Evolutionary conservation across 2,329 filamentous ascomycete species (phyloP).

Genomic region (Trichocomaceae sp.): DNA sequence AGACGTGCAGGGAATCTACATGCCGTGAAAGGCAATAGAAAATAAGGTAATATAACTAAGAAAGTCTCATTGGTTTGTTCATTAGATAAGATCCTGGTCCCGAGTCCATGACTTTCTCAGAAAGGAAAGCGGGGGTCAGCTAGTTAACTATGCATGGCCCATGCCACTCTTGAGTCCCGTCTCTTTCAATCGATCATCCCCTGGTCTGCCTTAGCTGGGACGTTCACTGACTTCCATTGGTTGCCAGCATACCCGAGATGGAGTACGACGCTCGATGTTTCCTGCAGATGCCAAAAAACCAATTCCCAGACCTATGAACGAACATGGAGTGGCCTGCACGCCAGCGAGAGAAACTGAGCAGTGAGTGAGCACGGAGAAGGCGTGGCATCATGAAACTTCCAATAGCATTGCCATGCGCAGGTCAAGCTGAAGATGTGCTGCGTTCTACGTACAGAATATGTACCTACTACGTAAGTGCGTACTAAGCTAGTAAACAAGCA

Average conservation of each 20-base stretch:
- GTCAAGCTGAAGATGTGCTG: conserved; percentile 2
- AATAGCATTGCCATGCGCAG: not conserved
- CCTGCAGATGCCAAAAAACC: conserved; percentile 3
- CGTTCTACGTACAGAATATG: not conserved
- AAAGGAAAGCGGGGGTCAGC: conserved; percentile 1
- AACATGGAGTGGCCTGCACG: not conserved
- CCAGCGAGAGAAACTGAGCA: not conserved
- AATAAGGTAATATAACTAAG: not conserved
- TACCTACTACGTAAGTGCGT: too few species aligned
- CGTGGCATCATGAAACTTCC: conserved; percentile 6
- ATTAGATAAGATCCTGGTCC: not conserved
- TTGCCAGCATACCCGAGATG: not conserved
- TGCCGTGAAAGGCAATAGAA: not conserved
- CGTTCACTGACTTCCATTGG: not conserved
- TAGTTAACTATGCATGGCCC: not conserved
- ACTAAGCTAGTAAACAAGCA: not conserved
- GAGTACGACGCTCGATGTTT: not conserved
- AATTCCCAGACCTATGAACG: not conserved
- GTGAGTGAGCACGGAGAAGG: not conserved
- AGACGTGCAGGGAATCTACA: too few species aligned
- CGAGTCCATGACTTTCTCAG: not conserved
- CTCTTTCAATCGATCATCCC: conserved; percentile 3
- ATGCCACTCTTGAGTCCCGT: conserved; percentile 1
- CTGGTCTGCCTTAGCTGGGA: not conserved
- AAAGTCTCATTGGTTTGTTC: not conserved